Percentiles rank a stretch among this genome's conserved stretches.
These are phyloP conservation scores for Crithidia bombi DNA, from an alignment of 208 protist species.

Conservation along the genomic window DNA sequence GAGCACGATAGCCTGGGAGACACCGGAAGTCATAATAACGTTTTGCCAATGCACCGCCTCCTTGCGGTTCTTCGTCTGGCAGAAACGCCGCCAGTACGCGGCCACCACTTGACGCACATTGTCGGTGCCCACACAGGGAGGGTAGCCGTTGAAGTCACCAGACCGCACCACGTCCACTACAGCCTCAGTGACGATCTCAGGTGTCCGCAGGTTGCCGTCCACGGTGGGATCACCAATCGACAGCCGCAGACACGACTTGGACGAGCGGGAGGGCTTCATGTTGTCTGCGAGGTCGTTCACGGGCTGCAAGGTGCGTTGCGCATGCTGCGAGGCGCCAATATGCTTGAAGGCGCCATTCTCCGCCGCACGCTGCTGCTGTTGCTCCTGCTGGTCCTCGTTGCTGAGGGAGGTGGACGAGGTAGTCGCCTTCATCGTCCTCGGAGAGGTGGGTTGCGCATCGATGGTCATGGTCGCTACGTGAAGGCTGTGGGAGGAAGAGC, in stretches of 20 bases:
- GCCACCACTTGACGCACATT: slow-evolving; percentile 62
- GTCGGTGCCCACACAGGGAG: slow-evolving; percentile 54
- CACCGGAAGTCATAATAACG: slow-evolving; percentile 83
- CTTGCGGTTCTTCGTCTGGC: slow-evolving; percentile 35
- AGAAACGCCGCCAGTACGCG: slow-evolving; percentile 51
- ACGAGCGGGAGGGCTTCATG: slow-evolving; percentile 69
- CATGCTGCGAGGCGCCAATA: slow-evolving; percentile 41
- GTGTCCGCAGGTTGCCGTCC: slow-evolving; percentile 73
- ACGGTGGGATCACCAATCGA: slow-evolving; percentile 81
- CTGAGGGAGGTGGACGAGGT: slow-evolving; percentile 7
- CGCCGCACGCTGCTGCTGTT: slow-evolving; percentile 22
- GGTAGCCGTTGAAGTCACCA: slow-evolving; percentile 80
- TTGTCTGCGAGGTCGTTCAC: slow-evolving; percentile 85
- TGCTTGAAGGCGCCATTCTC: slow-evolving; percentile 28
- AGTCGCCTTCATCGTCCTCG: slow-evolving; percentile 7
- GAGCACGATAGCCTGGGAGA: slow-evolving; percentile 91
- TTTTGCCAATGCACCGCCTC: slow-evolving; percentile 56
- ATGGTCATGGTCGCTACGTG: slow-evolving; percentile 19
- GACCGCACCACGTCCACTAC: slow-evolving; percentile 60
- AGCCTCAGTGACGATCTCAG: slow-evolving; percentile 47
- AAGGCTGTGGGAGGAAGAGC: too few relatives aligned
- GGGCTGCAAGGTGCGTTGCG: slow-evolving; percentile 75
- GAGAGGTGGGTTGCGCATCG: slow-evolving; percentile 20
- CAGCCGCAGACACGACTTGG: slow-evolving; percentile 48
- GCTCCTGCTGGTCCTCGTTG: slow-evolving; percentile 20